Evolutionary conservation across 1,139 yeast species (phyloP).

Genomic region (Candida buenavistaensis): DNA sequence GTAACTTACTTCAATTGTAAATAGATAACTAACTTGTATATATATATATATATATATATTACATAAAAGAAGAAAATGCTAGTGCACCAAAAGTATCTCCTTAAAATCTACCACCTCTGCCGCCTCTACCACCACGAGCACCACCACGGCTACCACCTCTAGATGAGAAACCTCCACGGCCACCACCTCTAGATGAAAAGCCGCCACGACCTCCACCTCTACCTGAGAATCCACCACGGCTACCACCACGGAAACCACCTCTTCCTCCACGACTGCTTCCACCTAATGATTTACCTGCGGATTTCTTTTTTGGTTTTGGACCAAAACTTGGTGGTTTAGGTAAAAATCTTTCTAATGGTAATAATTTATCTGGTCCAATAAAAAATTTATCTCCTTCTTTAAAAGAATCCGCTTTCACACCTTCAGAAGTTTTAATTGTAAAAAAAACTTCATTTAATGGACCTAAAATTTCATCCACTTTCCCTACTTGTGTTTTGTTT

Average conservation of each 20-base stretch:
- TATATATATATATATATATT: too few relatives aligned
- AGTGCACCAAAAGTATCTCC: not conserved
- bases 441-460: slow-evolving; percentile 96
- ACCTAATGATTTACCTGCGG: slow-evolving; percentile 35
- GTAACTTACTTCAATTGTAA: slow-evolving; percentile 19
- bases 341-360: slow-evolving; percentile 93
- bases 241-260: slow-evolving; percentile 45
- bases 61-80: too few relatives aligned
- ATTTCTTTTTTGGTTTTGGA: slow-evolving; percentile 76
- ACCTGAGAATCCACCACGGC: slow-evolving; percentile 38
- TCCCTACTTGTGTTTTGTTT: slow-evolving; percentile 93
- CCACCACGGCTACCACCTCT: slow-evolving; percentile 35
- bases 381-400: slow-evolving; percentile 94
- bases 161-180: slow-evolving; percentile 41
- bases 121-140: slow-evolving; percentile 14
- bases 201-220: slow-evolving; percentile 45
- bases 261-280: slow-evolving; percentile 25
- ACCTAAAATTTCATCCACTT: slow-evolving; percentile 97
- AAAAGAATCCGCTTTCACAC: slow-evolving; percentile 91
- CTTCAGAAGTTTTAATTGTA: slow-evolving; percentile 94
- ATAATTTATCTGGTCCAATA: slow-evolving; percentile 91
- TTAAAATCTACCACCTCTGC: slow-evolving; percentile 16
- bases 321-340: slow-evolving; percentile 86
- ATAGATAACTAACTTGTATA: too few relatives aligned
- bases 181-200: slow-evolving; percentile 21